A percentile compares a stretch with the other conserved stretches of the same genome.
Conservation (phyloP, 148 eudicot genomes). For the Spergularia marina region DNA sequence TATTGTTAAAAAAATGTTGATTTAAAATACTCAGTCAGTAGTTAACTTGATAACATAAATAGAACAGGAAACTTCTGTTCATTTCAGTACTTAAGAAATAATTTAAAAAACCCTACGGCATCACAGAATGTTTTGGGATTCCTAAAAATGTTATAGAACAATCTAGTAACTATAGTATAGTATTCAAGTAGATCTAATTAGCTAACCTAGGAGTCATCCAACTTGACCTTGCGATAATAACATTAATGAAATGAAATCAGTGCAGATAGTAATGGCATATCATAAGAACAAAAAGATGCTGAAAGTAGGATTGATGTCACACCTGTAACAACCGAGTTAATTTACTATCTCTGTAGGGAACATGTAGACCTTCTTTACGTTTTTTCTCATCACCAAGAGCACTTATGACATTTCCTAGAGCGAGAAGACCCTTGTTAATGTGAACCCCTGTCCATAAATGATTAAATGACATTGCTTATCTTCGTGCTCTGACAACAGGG, state of each 20-base stretch:
- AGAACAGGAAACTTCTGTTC: too few relatives aligned
- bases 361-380: constrained; percentile 90
- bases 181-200: too few relatives aligned
- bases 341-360: constrained; percentile 98
- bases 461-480: constrained; percentile 5
- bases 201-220: too few relatives aligned
- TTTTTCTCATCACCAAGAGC: constrained; percentile 99
- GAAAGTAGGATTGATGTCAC: constrained; percentile 14
- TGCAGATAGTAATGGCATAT: not conserved
- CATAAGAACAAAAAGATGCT: not conserved
- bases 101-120: too few relatives aligned
- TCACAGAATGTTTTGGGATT: too few relatives aligned
- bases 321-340: constrained; percentile 98
- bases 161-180: too few relatives aligned
- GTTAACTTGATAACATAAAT: too few relatives aligned
- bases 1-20: too few relatives aligned
- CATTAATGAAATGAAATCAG: too few relatives aligned
- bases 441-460: constrained; percentile 71
- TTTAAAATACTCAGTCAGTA: too few relatives aligned
- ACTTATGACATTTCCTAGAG: constrained; percentile 97
- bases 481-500: constrained; percentile 16
- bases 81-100: too few relatives aligned
- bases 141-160: too few relatives aligned
- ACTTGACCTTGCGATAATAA: not conserved
- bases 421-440: constrained; percentile 96